Evolutionary conservation across 2,329 filamentous ascomycete species (phyloP), one percentile per base, ranked within the genome.

Genomic region (Keithomyces neogunnii): DNA sequence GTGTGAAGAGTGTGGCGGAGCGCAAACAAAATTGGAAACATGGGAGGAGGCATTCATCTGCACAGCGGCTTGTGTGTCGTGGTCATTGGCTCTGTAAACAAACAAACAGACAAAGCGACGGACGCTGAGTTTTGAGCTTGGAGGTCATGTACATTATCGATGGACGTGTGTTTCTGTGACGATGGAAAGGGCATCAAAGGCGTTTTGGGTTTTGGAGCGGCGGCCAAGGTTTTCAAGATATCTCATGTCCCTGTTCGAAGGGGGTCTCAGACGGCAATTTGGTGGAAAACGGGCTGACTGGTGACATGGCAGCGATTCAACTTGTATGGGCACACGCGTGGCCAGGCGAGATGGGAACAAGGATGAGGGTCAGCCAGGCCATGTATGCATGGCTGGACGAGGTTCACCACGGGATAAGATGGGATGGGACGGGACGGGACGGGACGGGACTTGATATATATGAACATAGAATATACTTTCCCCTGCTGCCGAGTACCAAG

Each of bases 131-230:
- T 7, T 48, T 30, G 36, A 36, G 36, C 45, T 45, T 42, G 43
- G 28, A 30, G 48, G 38, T 39, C 47, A 50, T 58, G 55, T 58
- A 58, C 49, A 54, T 54, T 58, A 54, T 53, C 51, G 49, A 49
- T 52, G 13, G 44, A 39, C 46, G 44, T 51, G 51, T 52, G 51
- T 55, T 53, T 45, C 51, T 56, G 53, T 57, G 50, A 53, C 47
- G 51, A 48, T 49, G 56, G 19, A 48, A 53, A 53, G 54, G 54
- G 55, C 57, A 59, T 55, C 53, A 49, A 31, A 44, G 50, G 53
- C 53, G 53, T 54, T 50, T 13, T 31, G n/a, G 32, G 19, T 42
- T 47, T 49, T 38, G 50, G 44, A 19, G 19, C 19, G 28, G 46
- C 19, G 36, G 26, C 40, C 26, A 44, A 9, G 39, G 30, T 2